These are phyloP conservation scores for Aspergillus sp. DNA, from an alignment of 2,329 filamentous ascomycete genomes.

Conservation along the genomic window DNA sequence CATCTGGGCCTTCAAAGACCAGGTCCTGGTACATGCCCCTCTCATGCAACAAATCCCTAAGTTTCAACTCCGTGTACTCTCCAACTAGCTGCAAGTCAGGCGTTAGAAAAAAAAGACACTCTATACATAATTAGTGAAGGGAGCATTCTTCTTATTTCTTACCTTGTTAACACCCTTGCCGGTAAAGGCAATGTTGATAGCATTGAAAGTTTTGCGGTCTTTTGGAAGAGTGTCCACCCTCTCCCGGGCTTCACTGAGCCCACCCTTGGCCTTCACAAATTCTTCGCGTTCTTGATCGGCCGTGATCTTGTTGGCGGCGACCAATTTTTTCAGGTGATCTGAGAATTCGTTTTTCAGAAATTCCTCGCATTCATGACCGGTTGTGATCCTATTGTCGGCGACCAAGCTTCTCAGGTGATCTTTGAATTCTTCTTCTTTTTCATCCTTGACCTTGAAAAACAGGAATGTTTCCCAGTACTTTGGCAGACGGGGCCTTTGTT, in stretches of 20 bases:
- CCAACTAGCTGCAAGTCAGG: too few relatives aligned
- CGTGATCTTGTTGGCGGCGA: too few relatives aligned
- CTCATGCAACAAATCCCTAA: too few relatives aligned
- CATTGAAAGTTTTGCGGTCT: constrained; percentile 3
- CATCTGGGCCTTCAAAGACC: constrained; percentile 12
- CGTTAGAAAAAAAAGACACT: too few relatives aligned
- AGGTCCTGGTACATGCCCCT: constrained; percentile 13
- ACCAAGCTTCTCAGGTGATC: constrained; percentile 4
- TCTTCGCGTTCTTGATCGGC: too few relatives aligned
- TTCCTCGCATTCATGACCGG: constrained; percentile 6
- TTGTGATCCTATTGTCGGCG: constrained; percentile 10
- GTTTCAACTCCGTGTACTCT: too few relatives aligned
- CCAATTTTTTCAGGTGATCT: too few relatives aligned
- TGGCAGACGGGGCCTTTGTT: constrained; percentile 8
- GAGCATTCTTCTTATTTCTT: too few relatives aligned
- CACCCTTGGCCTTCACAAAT: too few relatives aligned
- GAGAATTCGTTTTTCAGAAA: too few relatives aligned
- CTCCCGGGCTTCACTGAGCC: too few relatives aligned
- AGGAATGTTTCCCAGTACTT: constrained; percentile 10
- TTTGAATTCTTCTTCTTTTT: constrained; percentile 9
- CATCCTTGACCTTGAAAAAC: constrained; percentile 13
- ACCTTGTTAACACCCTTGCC: constrained; percentile 4
- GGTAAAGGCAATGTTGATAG: constrained; percentile 10
- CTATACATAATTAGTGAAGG: too few relatives aligned
- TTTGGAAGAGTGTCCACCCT: not conserved